Conservation (phyloP, 1,284 basidiomycete species). For the Irpex rosettiformis region DNA sequence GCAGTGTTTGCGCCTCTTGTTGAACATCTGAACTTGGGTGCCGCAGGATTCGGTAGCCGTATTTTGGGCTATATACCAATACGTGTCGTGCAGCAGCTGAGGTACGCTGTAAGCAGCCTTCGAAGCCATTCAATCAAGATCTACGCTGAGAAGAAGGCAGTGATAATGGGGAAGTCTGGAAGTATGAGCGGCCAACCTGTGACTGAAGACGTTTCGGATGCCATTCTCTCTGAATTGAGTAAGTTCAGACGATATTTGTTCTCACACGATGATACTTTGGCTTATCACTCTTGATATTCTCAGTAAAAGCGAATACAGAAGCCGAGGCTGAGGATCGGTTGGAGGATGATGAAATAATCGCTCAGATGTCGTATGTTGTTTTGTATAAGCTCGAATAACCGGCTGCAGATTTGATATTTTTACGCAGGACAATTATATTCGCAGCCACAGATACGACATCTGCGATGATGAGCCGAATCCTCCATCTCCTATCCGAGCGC, state of each 20-base stretch:
- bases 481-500: conserved; percentile 13
- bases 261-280: background rate
- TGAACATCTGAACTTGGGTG: background rate
- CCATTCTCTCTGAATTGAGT: background rate
- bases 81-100: background rate
- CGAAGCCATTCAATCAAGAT: background rate
- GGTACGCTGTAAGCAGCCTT: background rate
- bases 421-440: conserved; percentile 10
- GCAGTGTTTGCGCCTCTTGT: background rate
- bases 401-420: background rate
- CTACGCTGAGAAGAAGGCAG: background rate
- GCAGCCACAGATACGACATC: conserved; percentile 19
- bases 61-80: background rate
- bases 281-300: background rate
- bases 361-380: conserved; percentile 16
- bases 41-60: background rate
- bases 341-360: conserved; percentile 17
- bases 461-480: conserved; percentile 10
- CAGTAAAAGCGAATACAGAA: conserved; percentile 13
- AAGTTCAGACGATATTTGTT: background rate
- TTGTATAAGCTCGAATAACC: background rate
- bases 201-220: background rate
- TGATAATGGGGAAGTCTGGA: background rate
- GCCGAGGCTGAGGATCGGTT: conserved; percentile 15
- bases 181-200: background rate